Base-by-base conservation (phyloP, 176 grass and related monocot species). In the Oryza longistaminata region DNA sequence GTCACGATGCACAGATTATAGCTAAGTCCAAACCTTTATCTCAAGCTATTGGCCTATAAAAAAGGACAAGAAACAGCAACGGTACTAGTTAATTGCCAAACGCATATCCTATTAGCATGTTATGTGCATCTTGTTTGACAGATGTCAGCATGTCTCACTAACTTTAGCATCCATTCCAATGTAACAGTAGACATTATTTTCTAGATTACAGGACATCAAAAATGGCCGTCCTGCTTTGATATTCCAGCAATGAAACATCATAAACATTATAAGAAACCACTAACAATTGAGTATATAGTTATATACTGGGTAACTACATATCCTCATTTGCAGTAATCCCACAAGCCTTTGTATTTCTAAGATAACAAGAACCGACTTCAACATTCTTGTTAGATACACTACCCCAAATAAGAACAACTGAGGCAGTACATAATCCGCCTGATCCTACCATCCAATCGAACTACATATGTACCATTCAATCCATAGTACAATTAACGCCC, bases 391-490 rank as follows among this genome's bases (percentile, higher is more conserved):
- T 62, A 34, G 17, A 82, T 31, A 72, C 11, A 82, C 7, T 73
- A 2, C 12, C 61, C 2, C 5, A 70, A 68, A 15, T 1, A 75
- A 58, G 15, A 13, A 13, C 10, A 11, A 68, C 2, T 39, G 15
- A 46, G 22, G 29, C 15, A 67, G 45, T 6, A 5, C 53, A 68
- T 42, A 76, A 27, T 6, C 24, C 5, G 15, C 34, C 17, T 4
- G 71, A 55, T 74, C 16, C 12, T 76, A 69, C 21, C 45, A 55
- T 11, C 43, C 62, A 16, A 87, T 75, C 46, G 24, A 66, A 42
- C 11, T 62, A 68, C 35, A 37, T 9, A 71, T 13, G 45, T 31
- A 52, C 9, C 27, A 73, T 35, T 9, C 69, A 73, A n/a, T 12
- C 77, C 43, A 21, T 33, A 35, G 9, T 6, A 29, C 15, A 46